Base-by-base conservation (phyloP, 306 rosid species). In the Sphenostylis stenocarpa region DNA sequence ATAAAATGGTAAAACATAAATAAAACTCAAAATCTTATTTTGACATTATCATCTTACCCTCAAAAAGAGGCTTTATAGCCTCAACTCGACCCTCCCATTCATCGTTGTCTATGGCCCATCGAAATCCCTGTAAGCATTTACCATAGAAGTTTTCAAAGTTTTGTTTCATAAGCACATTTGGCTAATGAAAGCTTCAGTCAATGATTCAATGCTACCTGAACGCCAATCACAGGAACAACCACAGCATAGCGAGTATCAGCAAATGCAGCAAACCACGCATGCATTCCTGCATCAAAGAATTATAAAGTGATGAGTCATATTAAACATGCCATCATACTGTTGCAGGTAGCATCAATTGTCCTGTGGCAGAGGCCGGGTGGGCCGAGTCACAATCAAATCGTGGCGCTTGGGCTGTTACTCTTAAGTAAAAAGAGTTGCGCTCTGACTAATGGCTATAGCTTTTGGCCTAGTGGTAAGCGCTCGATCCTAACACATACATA, bases 211-310 rank as follows among this genome's bases (percentile, higher is more conserved):
- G 65, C 55, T 66, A 95, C 98, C 98, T 92, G 97, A 82, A 92
- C 92, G 0, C 97, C 97, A 77, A 92, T 95, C 73, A 90, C 56
- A 38, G 96, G 92, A 79, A 85, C 94, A 70, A 82, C 87, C 70
- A 88, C 97, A 48, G 91, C 77, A 84, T 92, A 95, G 66, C 97
- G 95, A 58, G 89, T 79, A 76, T 92, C 99, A 57, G 79, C 88
- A 72, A 79, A 76, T n/a, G 93, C 97, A 71, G 91, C 96, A 86
- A 90, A 89, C 97, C 97, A 90, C 53, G 97, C 90, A 89, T 89
- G 97, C 92, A 95, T 95, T 75, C 96, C 99, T 92, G 92, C 84
- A 67, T 53, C 23, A 60, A 80, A 61, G 76, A 72, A 76, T 78
- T 31, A 55, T 39, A 71, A 64, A 87, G 66, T 72, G 21, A 70